Evolutionary conservation across 768 basidiomycete species (phyloP).

Genomic region (Hypholoma fasciculare): DNA sequence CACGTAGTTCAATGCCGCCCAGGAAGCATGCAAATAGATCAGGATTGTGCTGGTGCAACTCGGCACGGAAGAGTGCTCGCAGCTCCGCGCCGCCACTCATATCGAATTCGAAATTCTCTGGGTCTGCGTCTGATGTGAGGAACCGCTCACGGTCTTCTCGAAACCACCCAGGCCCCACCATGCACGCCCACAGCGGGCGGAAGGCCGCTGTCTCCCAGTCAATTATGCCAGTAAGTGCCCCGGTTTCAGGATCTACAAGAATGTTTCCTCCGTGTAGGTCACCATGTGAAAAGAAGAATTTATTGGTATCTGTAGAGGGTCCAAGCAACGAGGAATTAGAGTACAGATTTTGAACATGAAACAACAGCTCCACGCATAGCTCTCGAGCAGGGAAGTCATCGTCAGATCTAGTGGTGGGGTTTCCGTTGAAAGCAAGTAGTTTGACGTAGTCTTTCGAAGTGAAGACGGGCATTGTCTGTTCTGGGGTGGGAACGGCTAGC

Average conservation of each 20-base stretch:
- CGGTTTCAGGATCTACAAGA: conserved; percentile 16
- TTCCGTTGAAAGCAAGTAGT: conserved; percentile 11
- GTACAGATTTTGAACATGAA: conserved; percentile 7
- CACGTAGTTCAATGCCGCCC: conserved; percentile 17
- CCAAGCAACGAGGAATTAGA: conserved; percentile 8
- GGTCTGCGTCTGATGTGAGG: conserved; percentile 6
- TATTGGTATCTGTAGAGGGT: not conserved
- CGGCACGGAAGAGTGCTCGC: conserved; percentile 16
- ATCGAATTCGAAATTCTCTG: conserved; percentile 11
- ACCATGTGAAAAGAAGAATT: conserved; percentile 13
- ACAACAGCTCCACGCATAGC: conserved; percentile 9
- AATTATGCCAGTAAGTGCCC: conserved; percentile 15
- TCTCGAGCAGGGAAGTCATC: conserved; percentile 6
- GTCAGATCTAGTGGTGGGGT: conserved; percentile 10
- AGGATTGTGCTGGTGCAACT: conserved; percentile 12
- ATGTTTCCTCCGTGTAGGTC: conserved; percentile 17
- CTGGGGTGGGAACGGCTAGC: conserved; percentile 6
- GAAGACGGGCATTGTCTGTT: conserved; percentile 9
- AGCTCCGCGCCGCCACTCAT: not conserved
- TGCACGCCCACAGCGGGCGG: conserved; percentile 11
- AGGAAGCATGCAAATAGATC: conserved; percentile 14
- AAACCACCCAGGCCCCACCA: conserved; percentile 13
- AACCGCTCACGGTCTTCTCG: conserved; percentile 12
- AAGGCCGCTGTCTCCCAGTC: conserved; percentile 17
- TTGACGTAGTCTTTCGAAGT: conserved; percentile 13